These are phyloP conservation scores for Trichomonas vaginalis DNA, from an alignment of 208 protist species.

Conservation along the genomic window DNA sequence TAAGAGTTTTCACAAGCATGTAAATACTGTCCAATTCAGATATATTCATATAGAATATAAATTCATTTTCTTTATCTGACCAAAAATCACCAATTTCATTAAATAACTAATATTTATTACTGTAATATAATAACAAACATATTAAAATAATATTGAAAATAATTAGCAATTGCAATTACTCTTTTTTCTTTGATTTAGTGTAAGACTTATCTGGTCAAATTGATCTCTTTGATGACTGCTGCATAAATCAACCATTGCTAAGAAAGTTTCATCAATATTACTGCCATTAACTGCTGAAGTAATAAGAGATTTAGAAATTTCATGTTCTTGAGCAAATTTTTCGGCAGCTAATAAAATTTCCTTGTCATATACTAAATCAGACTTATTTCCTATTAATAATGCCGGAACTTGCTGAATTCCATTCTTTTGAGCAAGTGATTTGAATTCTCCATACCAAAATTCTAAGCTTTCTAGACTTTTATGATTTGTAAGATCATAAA, in stretches of 20 bases:
- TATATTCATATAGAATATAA: no score
- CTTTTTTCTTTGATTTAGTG: neutral
- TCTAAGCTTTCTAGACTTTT: neutral
- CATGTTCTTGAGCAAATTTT: neutral
- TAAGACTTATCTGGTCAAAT: neutral
- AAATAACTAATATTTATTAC: no score
- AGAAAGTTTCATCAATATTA: neutral
- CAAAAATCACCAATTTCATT: no score
- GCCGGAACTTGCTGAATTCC: neutral
- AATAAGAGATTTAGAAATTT: neutral
- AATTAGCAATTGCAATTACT: no score
- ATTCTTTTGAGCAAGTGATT: neutral
- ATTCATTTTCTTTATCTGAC: no score
- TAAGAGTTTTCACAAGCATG: no score
- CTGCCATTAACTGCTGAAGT: neutral
- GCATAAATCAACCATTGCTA: neutral
- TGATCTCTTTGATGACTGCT: neutral
- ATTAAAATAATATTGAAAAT: no score
- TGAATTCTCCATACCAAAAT: slow-evolving; percentile 2
- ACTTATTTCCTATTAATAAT: slow-evolving; percentile 12
- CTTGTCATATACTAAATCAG: neutral
- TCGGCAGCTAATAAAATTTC: neutral
- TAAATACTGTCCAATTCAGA: no score
- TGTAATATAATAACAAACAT: no score
- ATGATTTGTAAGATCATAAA: neutral